A percentile compares a stretch with the other conserved stretches of the same genome.
These are phyloP conservation scores for Neurospora sp. DNA, from an alignment of 495 filamentous ascomycete genomes.

Conservation along the genomic window DNA sequence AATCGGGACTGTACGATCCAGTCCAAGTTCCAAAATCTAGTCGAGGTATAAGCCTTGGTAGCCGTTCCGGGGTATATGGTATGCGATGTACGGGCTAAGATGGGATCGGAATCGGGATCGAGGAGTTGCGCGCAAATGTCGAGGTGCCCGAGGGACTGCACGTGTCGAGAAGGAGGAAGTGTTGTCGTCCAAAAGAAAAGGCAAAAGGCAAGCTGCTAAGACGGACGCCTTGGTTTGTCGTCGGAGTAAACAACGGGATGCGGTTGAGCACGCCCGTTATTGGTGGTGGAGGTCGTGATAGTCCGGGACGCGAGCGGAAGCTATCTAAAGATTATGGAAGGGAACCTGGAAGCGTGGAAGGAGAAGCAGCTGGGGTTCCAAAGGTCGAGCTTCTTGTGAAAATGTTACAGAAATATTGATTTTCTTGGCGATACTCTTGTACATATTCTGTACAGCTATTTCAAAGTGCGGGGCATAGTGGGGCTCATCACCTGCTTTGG, in stretches of 20 bases:
- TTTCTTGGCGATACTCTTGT: no score
- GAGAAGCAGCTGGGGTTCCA: background rate
- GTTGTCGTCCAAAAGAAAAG: background rate
- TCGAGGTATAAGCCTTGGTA: background rate
- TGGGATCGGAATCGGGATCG: background rate
- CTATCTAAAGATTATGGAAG: background rate
- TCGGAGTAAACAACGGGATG: background rate
- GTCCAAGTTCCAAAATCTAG: background rate
- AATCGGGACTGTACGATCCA: background rate
- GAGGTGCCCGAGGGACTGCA: background rate
- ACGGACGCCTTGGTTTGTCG: background rate
- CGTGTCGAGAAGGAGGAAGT: background rate
- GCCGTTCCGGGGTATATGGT: background rate
- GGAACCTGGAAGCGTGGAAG: background rate
- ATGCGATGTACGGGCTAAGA: background rate
- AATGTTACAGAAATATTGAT: background rate
- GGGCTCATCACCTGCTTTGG: background rate
- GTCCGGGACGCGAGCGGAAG: background rate
- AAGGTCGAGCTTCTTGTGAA: background rate
- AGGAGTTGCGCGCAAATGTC: background rate
- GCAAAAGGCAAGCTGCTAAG: background rate
- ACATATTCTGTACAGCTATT: background rate
- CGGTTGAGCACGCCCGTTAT: background rate
- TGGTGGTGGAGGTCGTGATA: background rate
- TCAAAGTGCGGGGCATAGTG: background rate